Evolutionary conservation across 2,329 filamentous ascomycete genomes (phyloP).

Genomic region (Trichoderma arundinaceum): DNA sequence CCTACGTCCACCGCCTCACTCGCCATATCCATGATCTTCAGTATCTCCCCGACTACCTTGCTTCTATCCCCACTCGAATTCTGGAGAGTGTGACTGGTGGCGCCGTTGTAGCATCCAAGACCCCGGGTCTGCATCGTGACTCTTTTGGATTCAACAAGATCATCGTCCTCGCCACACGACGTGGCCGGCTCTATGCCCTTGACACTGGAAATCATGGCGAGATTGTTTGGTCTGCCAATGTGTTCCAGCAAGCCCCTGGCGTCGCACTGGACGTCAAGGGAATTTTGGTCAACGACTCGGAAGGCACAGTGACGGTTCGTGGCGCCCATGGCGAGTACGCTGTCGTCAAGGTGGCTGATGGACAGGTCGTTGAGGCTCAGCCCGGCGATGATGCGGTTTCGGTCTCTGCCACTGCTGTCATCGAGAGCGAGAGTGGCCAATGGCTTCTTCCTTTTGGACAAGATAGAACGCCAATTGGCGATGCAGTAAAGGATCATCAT

Average conservation of each 20-base stretch:
- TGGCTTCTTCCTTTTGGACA: constrained; percentile 60
- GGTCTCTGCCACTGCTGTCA: constrained; percentile 53
- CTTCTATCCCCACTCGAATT: constrained; percentile 70
- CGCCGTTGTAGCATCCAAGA: constrained; percentile 50
- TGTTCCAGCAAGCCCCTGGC: constrained; percentile 60
- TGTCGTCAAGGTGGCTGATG: constrained; percentile 59
- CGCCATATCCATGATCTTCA: constrained; percentile 81
- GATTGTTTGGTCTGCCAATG: constrained; percentile 76
- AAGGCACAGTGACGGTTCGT: constrained; percentile 62
- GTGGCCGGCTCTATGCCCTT: constrained; percentile 79
- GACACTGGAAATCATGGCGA: constrained; percentile 76
- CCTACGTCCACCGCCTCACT: constrained; percentile 86
- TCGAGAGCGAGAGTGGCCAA: constrained; percentile 58
- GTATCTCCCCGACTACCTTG: constrained; percentile 75
- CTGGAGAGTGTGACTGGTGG: constrained; percentile 68
- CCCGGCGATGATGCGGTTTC: constrained; percentile 25
- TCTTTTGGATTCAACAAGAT: constrained; percentile 90
- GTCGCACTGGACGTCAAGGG: constrained; percentile 68
- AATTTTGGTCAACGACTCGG: constrained; percentile 65
- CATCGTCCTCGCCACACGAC: constrained; percentile 77
- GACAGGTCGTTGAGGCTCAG: constrained; percentile 55
- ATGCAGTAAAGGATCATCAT: constrained; percentile 52
- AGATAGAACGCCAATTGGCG: constrained; percentile 54
- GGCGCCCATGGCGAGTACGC: constrained; percentile 67
- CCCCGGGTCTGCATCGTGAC: constrained; percentile 63